A percentile compares a stretch with the other conserved stretches of the same genome.
Evolutionary conservation across 768 basidiomycete genomes (phyloP).

Genomic region (Boletus sensibilis): DNA sequence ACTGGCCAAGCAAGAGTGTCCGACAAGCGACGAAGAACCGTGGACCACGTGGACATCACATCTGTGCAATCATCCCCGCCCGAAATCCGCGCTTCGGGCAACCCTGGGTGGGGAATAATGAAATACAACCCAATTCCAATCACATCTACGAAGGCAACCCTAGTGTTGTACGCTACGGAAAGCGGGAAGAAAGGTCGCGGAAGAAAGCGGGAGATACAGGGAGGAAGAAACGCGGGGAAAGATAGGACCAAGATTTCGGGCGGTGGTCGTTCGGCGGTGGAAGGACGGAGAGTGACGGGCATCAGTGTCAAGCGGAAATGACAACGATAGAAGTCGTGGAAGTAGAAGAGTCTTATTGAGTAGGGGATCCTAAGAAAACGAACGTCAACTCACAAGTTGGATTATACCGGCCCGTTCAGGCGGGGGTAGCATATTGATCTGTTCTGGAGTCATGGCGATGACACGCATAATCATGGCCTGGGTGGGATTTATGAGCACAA

Average conservation of each 20-base stretch:
- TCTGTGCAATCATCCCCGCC: conserved; percentile 9
- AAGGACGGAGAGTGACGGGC: conserved; percentile 19
- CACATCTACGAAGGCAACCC: conserved; percentile 30
- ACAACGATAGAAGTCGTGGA: conserved; percentile 6
- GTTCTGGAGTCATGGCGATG: conserved; percentile 78
- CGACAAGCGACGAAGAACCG: background rate
- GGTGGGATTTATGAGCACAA: conserved; percentile 12
- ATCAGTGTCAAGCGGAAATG: conserved; percentile 29
- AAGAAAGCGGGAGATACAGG: conserved; percentile 11
- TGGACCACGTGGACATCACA: background rate
- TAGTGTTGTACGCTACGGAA: conserved; percentile 30
- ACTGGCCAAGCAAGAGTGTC: background rate
- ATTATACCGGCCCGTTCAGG: conserved; percentile 74
- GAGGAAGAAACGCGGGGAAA: conserved; percentile 14
- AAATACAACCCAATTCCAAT: background rate
- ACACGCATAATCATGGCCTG: conserved; percentile 78
- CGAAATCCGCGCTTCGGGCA: background rate
- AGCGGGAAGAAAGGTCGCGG: conserved; percentile 12
- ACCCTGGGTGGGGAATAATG: conserved; percentile 8
- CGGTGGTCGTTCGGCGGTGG: conserved; percentile 6
- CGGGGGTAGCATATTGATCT: conserved; percentile 73
- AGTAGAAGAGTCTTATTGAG: conserved; percentile 14
- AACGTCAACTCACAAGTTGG: conserved; percentile 63
- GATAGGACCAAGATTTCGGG: conserved; percentile 5
- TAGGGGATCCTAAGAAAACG: background rate